These are phyloP conservation scores for Botryotinia narcissicola DNA, from an alignment of 2,329 filamentous ascomycete species.

Conservation along the genomic window DNA sequence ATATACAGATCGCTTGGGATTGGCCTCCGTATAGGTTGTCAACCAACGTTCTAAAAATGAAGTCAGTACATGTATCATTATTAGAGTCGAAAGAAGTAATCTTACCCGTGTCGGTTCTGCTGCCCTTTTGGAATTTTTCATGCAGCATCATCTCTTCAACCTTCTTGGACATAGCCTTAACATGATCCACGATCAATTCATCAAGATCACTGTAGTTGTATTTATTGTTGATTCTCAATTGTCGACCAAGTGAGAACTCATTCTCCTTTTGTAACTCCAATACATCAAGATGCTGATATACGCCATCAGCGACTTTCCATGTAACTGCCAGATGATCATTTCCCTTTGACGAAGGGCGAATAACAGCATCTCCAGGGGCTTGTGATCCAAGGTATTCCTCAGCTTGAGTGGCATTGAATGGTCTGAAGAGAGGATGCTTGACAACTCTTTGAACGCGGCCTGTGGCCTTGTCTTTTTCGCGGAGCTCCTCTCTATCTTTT, in stretches of 20 bases:
- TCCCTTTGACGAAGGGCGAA: conserved; percentile 91
- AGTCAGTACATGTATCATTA: conserved; percentile 13
- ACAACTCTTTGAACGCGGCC: conserved; percentile 90
- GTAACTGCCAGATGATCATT: conserved; percentile 94
- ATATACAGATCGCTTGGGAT: conserved; percentile 89
- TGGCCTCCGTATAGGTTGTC: conserved; percentile 91
- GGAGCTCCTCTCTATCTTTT: conserved; percentile 76
- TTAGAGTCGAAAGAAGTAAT: conserved; percentile 27
- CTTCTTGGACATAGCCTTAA: conserved; percentile 97
- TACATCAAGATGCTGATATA: conserved; percentile 98
- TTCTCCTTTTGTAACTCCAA: conserved; percentile 96
- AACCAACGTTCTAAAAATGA: conserved; percentile 78
- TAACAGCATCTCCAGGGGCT: conserved; percentile 84
- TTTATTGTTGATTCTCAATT: conserved; percentile 80
- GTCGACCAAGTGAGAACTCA: conserved; percentile 87
- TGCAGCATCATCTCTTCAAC: conserved; percentile 94
- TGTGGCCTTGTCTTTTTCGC: conserved; percentile 81
- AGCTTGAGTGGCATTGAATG: conserved; percentile 88
- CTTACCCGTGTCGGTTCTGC: conserved; percentile 80
- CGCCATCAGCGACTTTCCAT: conserved; percentile 93
- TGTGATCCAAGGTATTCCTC: conserved; percentile 91
- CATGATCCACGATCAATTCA: conserved; percentile 93
- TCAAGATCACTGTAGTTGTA: conserved; percentile 95
- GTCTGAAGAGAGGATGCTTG: conserved; percentile 94
- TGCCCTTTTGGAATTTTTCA: conserved; percentile 87